A percentile compares a stretch with the other conserved stretches of the same genome.
phyloP scores from a whole-genome alignment of 2,329 filamentous ascomycete species.

The Penicillium sp. region DNA sequence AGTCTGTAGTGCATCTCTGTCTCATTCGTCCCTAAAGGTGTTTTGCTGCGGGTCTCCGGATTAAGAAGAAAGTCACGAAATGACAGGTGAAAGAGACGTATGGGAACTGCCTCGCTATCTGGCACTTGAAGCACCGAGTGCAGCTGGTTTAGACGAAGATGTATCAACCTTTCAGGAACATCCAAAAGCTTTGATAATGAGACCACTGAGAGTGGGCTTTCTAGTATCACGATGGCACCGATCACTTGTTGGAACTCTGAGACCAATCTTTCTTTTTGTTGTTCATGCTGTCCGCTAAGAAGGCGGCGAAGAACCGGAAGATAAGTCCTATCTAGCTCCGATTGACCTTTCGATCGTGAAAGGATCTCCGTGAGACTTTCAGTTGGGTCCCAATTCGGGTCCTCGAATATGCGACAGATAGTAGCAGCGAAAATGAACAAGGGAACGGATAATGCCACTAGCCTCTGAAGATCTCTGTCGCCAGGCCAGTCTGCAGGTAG shows the following conservation, averaged over 20 bases:
- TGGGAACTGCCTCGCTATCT: neutral
- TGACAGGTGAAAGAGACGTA: neutral
- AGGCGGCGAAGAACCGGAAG: neutral
- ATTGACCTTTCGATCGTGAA: too few relatives aligned
- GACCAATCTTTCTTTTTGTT: neutral
- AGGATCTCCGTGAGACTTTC: neutral
- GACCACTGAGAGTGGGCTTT: neutral
- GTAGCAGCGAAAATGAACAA: conserved; percentile 22
- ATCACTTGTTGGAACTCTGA: neutral
- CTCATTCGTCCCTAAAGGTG: too few relatives aligned
- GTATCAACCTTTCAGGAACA: neutral
- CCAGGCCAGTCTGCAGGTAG: neutral
- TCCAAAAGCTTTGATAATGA: neutral
- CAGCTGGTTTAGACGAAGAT: neutral
- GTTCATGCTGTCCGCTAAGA: neutral
- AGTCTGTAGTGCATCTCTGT: too few relatives aligned
- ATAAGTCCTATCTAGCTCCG: neutral
- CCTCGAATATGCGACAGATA: conserved; percentile 13
- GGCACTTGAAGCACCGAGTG: neutral
- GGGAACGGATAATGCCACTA: conserved; percentile 8
- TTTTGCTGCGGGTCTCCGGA: neutral
- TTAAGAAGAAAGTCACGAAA: neutral
- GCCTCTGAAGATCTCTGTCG: neutral
- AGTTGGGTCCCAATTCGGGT: conserved; percentile 5
- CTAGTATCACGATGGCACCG: neutral